Evolutionary conservation across 352 stramenopile species (phyloP).

Genomic region (Achlya hypogyna): DNA sequence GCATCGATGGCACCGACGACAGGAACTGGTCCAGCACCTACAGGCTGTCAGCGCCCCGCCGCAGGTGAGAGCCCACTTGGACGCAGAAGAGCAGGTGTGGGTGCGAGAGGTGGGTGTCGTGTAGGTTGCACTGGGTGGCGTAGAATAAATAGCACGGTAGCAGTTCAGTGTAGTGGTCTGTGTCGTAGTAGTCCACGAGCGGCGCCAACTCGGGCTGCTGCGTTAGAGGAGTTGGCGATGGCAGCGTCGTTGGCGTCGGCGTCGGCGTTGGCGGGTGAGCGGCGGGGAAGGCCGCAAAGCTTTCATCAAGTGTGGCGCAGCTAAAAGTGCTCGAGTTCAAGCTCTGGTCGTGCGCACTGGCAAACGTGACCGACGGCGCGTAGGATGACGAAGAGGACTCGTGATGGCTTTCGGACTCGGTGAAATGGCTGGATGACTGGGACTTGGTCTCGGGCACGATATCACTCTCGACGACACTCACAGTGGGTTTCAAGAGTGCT

Average conservation of each 20-base stretch:
- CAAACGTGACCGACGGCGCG: neutral
- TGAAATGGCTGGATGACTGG: neutral
- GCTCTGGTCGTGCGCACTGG: neutral
- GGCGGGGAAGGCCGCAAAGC: slow-evolving; percentile 17
- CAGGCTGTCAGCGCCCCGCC: neutral
- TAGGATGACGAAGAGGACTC: neutral
- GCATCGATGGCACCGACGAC: slow-evolving; percentile 25
- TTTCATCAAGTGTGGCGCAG: slow-evolving; percentile 5
- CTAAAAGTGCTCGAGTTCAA: slow-evolving; percentile 3
- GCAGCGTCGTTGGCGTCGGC: slow-evolving; percentile 7
- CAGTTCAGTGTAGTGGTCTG: slow-evolving; percentile 51
- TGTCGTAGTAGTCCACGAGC: slow-evolving; percentile 59
- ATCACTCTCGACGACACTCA: neutral
- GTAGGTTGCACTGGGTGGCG: slow-evolving; percentile 32
- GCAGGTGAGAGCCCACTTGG: slow-evolving; percentile 23
- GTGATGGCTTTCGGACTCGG: neutral
- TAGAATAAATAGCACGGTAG: slow-evolving; percentile 49
- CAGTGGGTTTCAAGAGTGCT: no score
- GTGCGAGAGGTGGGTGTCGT: slow-evolving; percentile 27
- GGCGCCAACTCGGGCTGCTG: slow-evolving; percentile 6
- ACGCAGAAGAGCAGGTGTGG: slow-evolving; percentile 70
- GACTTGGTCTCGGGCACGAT: neutral
- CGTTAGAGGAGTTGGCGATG: slow-evolving; percentile 6
- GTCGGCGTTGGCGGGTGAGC: slow-evolving; percentile 16
- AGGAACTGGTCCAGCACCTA: slow-evolving; percentile 57